These are phyloP conservation scores for Coleophoma crateriformis DNA, from an alignment of 2,329 filamentous ascomycete genomes.

Conservation along the genomic window DNA sequence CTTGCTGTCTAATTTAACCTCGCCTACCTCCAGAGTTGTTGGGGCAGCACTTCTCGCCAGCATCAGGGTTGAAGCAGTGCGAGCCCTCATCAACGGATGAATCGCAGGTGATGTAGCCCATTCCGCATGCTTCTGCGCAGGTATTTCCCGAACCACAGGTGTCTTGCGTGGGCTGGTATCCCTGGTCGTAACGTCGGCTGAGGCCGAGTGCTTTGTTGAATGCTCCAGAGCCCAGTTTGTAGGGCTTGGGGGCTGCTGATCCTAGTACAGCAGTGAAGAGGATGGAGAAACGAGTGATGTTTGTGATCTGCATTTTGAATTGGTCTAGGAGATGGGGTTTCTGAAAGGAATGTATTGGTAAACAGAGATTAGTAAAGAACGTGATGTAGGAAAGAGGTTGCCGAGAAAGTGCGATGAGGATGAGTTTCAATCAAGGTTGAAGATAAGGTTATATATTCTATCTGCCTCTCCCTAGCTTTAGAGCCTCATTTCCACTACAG, in stretches of 20 bases:
- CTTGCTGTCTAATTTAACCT: too few species aligned
- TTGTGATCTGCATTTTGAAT: not conserved
- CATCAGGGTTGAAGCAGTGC: conserved; percentile 52
- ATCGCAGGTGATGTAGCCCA: conserved; percentile 42
- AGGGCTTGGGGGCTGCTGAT: conserved; percentile 27
- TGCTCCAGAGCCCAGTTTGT: conserved; percentile 33
- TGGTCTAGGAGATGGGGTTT: not conserved
- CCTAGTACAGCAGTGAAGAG: conserved; percentile 22
- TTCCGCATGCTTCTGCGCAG: conserved; percentile 50
- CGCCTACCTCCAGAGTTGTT: conserved; percentile 50
- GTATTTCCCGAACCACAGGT: conserved; percentile 43
- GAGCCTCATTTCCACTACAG: too few species aligned
- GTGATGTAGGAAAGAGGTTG: not conserved
- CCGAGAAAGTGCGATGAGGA: not conserved
- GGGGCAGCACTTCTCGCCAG: conserved; percentile 51
- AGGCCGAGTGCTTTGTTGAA: conserved; percentile 34
- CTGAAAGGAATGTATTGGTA: not conserved
- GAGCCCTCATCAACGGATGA: conserved; percentile 38
- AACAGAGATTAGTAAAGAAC: not conserved
- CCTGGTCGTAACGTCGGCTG: conserved; percentile 36
- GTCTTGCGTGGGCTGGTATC: conserved; percentile 42
- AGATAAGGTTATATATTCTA: too few species aligned
- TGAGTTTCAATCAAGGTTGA: not conserved
- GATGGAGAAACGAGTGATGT: conserved; percentile 18
- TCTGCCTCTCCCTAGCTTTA: too few species aligned